Evolutionary conservation across 768 basidiomycete genomes (phyloP).

Genomic region (Kwoniella sp.): DNA sequence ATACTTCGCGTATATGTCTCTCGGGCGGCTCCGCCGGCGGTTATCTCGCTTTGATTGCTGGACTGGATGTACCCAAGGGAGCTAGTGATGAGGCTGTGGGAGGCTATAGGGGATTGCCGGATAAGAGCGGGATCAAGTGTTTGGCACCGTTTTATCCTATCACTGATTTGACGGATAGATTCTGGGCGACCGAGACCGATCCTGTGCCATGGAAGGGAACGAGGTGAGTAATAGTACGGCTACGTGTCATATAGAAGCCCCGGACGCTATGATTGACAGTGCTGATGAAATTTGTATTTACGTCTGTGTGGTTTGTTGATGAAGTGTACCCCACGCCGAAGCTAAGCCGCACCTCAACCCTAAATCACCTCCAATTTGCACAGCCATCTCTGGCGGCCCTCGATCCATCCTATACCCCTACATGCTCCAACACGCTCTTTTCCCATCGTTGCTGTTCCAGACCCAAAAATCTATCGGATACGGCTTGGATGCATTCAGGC

Average conservation of each 20-base stretch:
- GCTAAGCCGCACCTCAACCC: conserved; percentile 43
- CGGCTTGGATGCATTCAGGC: conserved; percentile 41
- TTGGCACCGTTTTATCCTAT: conserved; percentile 52
- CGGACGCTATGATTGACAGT: too few species aligned
- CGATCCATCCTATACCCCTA: conserved; percentile 48
- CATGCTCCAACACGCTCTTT: conserved; percentile 50
- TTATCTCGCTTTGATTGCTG: conserved; percentile 48
- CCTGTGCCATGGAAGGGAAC: conserved; percentile 43
- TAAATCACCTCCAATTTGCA: conserved; percentile 38
- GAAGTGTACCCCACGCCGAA: conserved; percentile 40
- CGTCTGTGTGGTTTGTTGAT: background rate
- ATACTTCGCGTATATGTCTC: conserved; percentile 40
- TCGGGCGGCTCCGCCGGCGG: conserved; percentile 50
- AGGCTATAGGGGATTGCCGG: conserved; percentile 35
- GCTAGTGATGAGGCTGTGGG: conserved; percentile 41
- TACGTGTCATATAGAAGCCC: too few species aligned
- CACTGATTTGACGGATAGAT: conserved; percentile 45
- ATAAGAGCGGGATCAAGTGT: conserved; percentile 40
- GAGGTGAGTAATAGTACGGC: conserved; percentile 32
- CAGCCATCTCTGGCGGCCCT: conserved; percentile 43
- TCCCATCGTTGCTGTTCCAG: conserved; percentile 45
- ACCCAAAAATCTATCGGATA: conserved; percentile 38
- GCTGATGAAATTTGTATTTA: too few species aligned
- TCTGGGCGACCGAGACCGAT: conserved; percentile 49
- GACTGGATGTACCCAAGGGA: conserved; percentile 31